These are phyloP conservation scores for Phaeolepiota aurea DNA, from an alignment of 768 basidiomycete genomes.

Conservation along the genomic window DNA sequence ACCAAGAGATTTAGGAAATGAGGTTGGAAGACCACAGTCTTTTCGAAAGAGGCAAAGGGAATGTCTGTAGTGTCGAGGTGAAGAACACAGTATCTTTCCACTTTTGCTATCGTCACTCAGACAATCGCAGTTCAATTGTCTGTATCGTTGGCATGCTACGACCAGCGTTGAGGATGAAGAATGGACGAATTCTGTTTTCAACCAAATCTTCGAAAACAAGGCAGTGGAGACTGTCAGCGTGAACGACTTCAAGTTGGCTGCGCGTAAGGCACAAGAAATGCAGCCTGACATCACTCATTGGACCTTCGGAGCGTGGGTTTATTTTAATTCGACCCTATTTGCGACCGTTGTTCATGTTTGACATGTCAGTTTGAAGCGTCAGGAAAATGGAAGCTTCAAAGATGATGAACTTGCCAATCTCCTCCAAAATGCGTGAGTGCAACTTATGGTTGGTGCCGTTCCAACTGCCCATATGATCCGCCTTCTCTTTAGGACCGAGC, in stretches of 20 bases:
- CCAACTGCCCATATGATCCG: no score
- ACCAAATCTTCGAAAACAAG: slow-evolving; percentile 45
- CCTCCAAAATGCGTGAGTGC: slow-evolving; percentile 60
- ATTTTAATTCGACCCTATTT: no score
- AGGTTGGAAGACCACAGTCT: slow-evolving; percentile 50
- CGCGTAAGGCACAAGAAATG: slow-evolving; percentile 23
- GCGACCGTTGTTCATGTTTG: no score
- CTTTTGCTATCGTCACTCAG: background rate
- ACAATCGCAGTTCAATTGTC: slow-evolving; percentile 62
- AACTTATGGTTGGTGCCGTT: no score
- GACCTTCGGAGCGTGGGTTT: slow-evolving; percentile 53
- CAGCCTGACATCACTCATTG: slow-evolving; percentile 49
- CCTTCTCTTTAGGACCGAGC: slow-evolving; percentile 44
- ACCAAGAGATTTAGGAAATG: slow-evolving; percentile 42
- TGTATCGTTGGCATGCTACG: slow-evolving; percentile 83
- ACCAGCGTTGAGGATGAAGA: slow-evolving; percentile 64
- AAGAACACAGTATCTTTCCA: no score
- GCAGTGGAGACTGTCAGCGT: slow-evolving; percentile 33
- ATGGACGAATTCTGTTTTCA: slow-evolving; percentile 50
- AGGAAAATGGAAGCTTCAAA: slow-evolving; percentile 51
- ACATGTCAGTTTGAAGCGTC: slow-evolving; percentile 50
- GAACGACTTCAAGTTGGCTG: slow-evolving; percentile 44
- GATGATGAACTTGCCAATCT: slow-evolving; percentile 64
- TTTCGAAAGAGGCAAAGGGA: slow-evolving; percentile 76
- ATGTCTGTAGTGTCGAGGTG: slow-evolving; percentile 78